These are phyloP conservation scores for Lipomyces oligophaga DNA, from an alignment of 805 yeast species.

Conservation along the genomic window DNA sequence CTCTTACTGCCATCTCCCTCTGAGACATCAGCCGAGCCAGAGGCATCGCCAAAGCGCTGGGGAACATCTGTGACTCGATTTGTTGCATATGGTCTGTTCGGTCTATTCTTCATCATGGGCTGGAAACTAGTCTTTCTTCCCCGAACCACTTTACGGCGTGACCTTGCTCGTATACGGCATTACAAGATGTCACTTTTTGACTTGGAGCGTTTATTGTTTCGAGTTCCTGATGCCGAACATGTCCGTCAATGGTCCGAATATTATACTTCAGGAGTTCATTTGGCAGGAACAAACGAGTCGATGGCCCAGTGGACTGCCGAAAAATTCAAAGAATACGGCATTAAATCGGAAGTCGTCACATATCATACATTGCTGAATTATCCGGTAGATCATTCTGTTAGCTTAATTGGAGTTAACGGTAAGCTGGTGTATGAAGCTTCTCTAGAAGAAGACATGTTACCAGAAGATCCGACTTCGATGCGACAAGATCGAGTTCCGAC, in stretches of 20 bases:
- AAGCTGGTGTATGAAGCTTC: conserved; percentile 49
- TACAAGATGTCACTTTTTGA: conserved; percentile 64
- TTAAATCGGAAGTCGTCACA: conserved; percentile 50
- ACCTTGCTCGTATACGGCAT: conserved; percentile 70
- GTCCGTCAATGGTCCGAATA: conserved; percentile 50
- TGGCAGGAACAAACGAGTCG: conserved; percentile 40
- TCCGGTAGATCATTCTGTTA: conserved; percentile 54
- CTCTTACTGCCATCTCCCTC: conserved; percentile 28
- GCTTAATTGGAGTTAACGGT: conserved; percentile 40
- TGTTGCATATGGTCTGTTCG: conserved; percentile 47
- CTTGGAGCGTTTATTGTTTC: conserved; percentile 58
- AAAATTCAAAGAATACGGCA: conserved; percentile 59
- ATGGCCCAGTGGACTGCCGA: conserved; percentile 54
- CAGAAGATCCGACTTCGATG: conserved; percentile 50
- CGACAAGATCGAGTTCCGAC: conserved; percentile 57
- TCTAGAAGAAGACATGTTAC: conserved; percentile 50
- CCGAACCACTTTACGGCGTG: conserved; percentile 76
- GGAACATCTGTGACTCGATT: conserved; percentile 37
- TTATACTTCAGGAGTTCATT: conserved; percentile 36
- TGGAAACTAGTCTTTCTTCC: conserved; percentile 75
- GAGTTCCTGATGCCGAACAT: conserved; percentile 38
- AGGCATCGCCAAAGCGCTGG: conserved; percentile 17
- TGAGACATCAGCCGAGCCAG: conserved; percentile 14
- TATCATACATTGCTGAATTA: conserved; percentile 62
- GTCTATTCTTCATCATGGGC: conserved; percentile 49